Evolutionary conservation across 139 green algal genomes (phyloP).

Genomic region (Eudorina sp.): DNA sequence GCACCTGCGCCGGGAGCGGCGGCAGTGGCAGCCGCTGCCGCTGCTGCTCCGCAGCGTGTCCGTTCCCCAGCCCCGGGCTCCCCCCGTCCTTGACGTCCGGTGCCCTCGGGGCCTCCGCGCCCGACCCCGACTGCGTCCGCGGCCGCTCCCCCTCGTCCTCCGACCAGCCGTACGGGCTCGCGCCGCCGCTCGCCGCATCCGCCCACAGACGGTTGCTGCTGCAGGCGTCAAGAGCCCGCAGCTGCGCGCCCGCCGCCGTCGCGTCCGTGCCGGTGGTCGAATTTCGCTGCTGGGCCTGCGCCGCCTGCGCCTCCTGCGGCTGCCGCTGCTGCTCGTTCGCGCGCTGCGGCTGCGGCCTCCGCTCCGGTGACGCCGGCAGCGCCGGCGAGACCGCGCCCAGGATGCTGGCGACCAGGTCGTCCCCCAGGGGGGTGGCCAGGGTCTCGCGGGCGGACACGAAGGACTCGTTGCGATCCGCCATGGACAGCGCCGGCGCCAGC

Average conservation of each 20-base stretch:
- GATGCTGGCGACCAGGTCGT: constrained; percentile 4
- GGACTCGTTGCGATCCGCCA: constrained; percentile 28
- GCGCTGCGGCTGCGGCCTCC: neutral
- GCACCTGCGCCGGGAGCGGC: neutral
- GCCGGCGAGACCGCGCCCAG: neutral
- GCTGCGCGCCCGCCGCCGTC: no score
- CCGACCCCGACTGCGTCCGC: neutral
- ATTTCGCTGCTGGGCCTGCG: no score
- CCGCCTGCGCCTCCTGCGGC: neutral
- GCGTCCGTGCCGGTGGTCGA: no score
- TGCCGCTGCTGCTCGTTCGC: neutral
- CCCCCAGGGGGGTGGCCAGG: neutral
- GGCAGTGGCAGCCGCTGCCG: neutral
- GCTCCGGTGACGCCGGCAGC: neutral
- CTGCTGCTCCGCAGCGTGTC: neutral
- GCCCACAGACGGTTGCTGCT: constrained; percentile 35
- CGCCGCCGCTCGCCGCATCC: neutral
- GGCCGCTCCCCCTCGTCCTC: neutral
- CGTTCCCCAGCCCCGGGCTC: neutral
- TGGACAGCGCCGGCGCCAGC: neutral
- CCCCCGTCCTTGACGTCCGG: neutral
- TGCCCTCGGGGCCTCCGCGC: no score
- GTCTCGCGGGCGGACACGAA: constrained; percentile 39
- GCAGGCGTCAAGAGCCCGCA: no score
- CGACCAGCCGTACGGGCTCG: constrained; percentile 26